Conservation (phyloP, 306 rosid species). For the Quercus bicolor region DNA sequence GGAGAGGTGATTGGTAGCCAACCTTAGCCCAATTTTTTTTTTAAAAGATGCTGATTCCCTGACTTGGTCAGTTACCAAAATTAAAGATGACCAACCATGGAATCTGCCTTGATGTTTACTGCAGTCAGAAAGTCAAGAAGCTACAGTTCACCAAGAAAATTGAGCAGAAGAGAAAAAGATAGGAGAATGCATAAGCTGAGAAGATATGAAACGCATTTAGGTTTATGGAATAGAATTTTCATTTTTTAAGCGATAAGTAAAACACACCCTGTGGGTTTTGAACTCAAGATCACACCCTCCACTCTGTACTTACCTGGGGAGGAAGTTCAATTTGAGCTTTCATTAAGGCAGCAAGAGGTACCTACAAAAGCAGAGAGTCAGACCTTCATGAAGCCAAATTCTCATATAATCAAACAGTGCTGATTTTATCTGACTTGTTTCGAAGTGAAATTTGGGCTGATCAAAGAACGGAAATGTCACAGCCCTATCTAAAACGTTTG, state of each 20-base stretch:
- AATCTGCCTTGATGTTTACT: constrained; percentile 10
- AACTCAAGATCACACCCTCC: no score
- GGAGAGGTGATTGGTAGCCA: no score
- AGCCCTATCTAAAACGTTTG: neutral
- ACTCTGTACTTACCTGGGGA: no score
- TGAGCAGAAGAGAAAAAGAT: neutral
- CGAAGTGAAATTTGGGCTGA: neutral
- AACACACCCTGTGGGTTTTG: no score
- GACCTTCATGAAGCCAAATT: neutral
- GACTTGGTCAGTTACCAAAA: neutral
- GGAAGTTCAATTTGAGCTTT: no score
- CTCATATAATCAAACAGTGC: neutral
- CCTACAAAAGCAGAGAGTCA: neutral
- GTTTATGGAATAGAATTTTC: neutral
- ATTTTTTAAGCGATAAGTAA: no score
- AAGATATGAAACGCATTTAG: neutral
- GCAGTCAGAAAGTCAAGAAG: constrained; percentile 26
- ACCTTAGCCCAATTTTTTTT: no score
- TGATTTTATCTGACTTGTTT: neutral
- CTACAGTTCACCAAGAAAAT: constrained; percentile 18
- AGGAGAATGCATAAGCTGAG: neutral
- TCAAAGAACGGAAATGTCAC: constrained; percentile 8
- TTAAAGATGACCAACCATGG: neutral
- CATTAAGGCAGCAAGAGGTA: neutral
- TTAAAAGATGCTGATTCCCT: no score